Evolutionary conservation across 352 stramenopile genomes (phyloP), one percentile per base, ranked within the genome.

Genomic region (Phytophthora sp.): DNA sequence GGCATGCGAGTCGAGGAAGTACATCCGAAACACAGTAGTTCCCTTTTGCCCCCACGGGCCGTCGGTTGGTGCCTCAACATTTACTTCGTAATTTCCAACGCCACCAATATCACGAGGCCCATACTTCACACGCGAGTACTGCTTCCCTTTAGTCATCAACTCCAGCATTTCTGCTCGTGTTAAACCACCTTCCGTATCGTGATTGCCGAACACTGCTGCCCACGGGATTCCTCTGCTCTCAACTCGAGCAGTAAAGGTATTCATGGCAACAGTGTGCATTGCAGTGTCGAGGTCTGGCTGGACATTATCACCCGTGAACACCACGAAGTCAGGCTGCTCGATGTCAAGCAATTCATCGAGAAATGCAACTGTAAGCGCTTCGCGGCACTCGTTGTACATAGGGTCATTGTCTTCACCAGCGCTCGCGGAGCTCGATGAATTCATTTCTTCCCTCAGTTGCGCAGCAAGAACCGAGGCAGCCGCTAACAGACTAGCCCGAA

Each of bases 41-140:
- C 76, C 69, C 13, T 54, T 26, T 0, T 49, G 11, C 1, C 79
- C 77, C 79, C 82, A 87, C 0, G 72, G 24, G 5, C 77, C 81
- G 23, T 66, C 49, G 0, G 32, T 26, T 4, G 81, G 81, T 23
- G 78, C 78, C 13, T 79, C 42, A 4, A 90, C 49, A 30, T 68
- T 74, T 9, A 92, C 50, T 32, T 85, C 65, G 56, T 88, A 92
- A 68, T 92, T 90, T 27, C 80, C 80, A 5, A 88, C 80, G 21
- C 80, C 83, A 3, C 73, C 76, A 31, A 92, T 69, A 5, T 72
- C 48, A 10, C 38, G 26, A 8, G 79, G 77, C 5, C 83, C 80
- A 11, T 71, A 70, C 65, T 87, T 74, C 10, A 74, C 55, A 51
- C 89, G 86, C 41, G 77, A 77, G 27, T 66, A 71, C 8, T 69